phyloP scores from a whole-genome alignment of 2,329 filamentous ascomycete species.

The Apiospora arundinis region DNA sequence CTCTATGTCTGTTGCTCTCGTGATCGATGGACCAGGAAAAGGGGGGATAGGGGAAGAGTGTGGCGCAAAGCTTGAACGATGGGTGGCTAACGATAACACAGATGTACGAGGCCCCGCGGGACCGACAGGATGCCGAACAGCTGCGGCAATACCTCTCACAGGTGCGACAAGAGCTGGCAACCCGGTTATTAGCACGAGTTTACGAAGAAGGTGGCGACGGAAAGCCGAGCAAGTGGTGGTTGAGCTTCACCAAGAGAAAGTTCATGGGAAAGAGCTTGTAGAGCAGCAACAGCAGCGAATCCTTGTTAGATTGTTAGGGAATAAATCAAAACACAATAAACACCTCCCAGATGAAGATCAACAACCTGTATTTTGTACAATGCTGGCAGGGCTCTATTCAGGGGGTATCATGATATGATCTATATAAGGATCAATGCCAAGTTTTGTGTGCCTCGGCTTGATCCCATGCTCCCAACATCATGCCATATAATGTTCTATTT shows the following conservation, averaged over 20 bases:
- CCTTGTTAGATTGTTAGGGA: neutral
- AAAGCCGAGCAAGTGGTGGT: conserved; percentile 86
- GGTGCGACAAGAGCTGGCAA: conserved; percentile 89
- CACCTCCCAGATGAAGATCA: neutral
- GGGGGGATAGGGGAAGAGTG: neutral
- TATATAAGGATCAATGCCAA: conserved; percentile 6
- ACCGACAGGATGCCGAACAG: conserved; percentile 87
- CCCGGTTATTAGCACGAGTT: conserved; percentile 81
- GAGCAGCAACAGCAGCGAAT: conserved; percentile 24
- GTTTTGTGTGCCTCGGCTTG: neutral
- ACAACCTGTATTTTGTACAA: neutral
- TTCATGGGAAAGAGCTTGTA: conserved; percentile 97
- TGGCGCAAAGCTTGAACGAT: neutral
- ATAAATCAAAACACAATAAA: conserved; percentile 26
- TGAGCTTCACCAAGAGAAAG: conserved; percentile 98
- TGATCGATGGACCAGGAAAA: neutral
- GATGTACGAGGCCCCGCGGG: conserved; percentile 88
- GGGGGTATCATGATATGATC: conserved; percentile 25
- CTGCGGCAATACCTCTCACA: conserved; percentile 90
- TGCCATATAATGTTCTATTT: neutral
- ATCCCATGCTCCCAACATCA: conserved; percentile 2
- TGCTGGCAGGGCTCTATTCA: conserved; percentile 23
- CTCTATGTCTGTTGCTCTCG: neutral
- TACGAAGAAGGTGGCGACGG: conserved; percentile 79
- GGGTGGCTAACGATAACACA: conserved; percentile 36